Evolutionary conservation across 495 filamentous ascomycete genomes (phyloP), one percentile per base, ranked within the genome.

Genomic region (Lepidopterella palustris): DNA sequence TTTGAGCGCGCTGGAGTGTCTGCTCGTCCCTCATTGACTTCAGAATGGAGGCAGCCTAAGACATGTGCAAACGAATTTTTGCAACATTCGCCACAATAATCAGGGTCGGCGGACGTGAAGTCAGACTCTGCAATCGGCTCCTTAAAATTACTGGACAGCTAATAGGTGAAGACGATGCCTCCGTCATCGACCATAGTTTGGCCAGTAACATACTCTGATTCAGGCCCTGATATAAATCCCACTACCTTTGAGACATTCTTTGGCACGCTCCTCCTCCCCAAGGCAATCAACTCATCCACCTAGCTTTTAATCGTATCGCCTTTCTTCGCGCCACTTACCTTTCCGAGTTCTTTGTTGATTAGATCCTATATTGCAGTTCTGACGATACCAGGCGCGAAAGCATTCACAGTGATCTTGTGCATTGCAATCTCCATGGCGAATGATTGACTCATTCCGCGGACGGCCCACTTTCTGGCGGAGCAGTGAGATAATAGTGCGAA

Each of bases 101-200:
- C n/a, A n/a, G n/a, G n/a, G n/a, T n/a, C n/a, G n/a, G n/a, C n/a
- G n/a, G n/a, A n/a, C n/a, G n/a, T n/a, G n/a, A n/a, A n/a, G n/a
- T n/a, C n/a, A n/a, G n/a, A n/a, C n/a, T n/a, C n/a, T n/a, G n/a
- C n/a, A n/a, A n/a, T n/a, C n/a, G n/a, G n/a, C n/a, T n/a, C n/a
- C n/a, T n/a, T n/a, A n/a, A n/a, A n/a, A n/a, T n/a, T n/a, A n/a
- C n/a, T n/a, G n/a, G n/a, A n/a, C n/a, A n/a, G n/a, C n/a, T n/a
- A n/a, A 59, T 71, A 79, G 26, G 72, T 77, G 48, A 78, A 80
- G 18, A 81, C 58, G 49, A 84, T 79, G 0, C 84, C 84, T 1
- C 83, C 84, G 71, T 87, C 84, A 11, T 86, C 76, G 11, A 86
- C 55, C 54, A 80, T 72, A 13, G 82, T 85, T 72, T 86, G 82